Evolutionary conservation across 1,284 basidiomycete species (phyloP).

Genomic region (Dichomitus squalens): DNA sequence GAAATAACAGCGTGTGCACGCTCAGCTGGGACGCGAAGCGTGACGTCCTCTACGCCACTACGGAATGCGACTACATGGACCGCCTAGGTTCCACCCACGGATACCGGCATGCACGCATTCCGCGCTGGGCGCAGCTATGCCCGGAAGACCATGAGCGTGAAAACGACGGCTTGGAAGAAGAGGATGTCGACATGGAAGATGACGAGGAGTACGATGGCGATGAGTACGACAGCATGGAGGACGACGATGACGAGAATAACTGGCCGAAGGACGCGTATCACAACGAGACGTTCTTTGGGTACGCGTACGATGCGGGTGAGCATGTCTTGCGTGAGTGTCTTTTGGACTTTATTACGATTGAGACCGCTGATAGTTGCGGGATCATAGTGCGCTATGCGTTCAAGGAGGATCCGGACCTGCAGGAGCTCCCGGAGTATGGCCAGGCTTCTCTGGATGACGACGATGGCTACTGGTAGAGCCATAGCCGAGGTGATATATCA

Average conservation of each 20-base stretch:
- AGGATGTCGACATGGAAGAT: slow-evolving; percentile 33
- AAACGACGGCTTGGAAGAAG: slow-evolving; percentile 6
- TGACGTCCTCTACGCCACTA: slow-evolving; percentile 38
- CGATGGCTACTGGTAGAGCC: neutral
- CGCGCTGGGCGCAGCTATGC: slow-evolving; percentile 17
- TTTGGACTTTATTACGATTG: neutral
- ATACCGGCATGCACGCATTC: slow-evolving; percentile 33
- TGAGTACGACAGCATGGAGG: slow-evolving; percentile 7
- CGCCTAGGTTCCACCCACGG: slow-evolving; percentile 32
- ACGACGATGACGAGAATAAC: slow-evolving; percentile 23
- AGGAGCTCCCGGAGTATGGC: slow-evolving; percentile 10
- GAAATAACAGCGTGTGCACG: slow-evolving; percentile 39
- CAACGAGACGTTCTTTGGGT: slow-evolving; percentile 38
- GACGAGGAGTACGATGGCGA: neutral
- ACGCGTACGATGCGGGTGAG: slow-evolving; percentile 38
- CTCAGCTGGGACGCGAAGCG: slow-evolving; percentile 38
- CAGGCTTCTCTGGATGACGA: neutral
- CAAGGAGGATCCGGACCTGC: slow-evolving; percentile 8
- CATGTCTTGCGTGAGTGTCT: slow-evolving; percentile 33
- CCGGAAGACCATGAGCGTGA: slow-evolving; percentile 6
- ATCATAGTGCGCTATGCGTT: slow-evolving; percentile 8
- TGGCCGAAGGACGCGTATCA: slow-evolving; percentile 40
- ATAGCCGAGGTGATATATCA: no score
- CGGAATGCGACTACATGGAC: slow-evolving; percentile 38
- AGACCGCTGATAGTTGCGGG: neutral